Base-by-base conservation (phyloP, 2,329 filamentous ascomycete genomes). In the Penicillium sp. region DNA sequence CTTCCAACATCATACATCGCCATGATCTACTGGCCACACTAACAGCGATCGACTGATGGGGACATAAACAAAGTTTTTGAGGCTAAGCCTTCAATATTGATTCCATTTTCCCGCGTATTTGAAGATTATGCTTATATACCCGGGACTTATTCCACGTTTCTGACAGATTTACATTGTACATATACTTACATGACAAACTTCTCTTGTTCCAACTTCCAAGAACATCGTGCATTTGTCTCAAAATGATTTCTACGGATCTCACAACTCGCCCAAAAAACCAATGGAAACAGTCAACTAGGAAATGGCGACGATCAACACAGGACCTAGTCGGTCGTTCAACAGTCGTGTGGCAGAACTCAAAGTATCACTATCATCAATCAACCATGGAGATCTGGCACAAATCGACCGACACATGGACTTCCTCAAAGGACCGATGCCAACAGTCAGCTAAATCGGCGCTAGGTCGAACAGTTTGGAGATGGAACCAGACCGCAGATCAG, bases 251-350 rank as follows among this genome's bases (percentile, higher is more conserved):
- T 14, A 43, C 48, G 11, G 49, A 59, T 11, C 13, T 49, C 3
- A 16, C 18, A 23, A 52, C 27, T 34, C 35, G 44, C 36, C 36
- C 55, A 16, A 52, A 29, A 43, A 54, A 36, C 26, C 44, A 46
- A 45, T 36, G 36, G 23, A 53, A 56, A 13, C 51, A 51, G 19
- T 56, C 52, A 5, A 47, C 48, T 16, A 35, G 39, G 5, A 60
- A 53, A 50, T 55, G 41, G 49, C 56, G 62, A 23, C 48, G 53
- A 29, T 62, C 60, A 10, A 62, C 53, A n/a, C 55, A 42, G 23
- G 45, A 55, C 7, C 39, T 56, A 7, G 45, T 55, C 19, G 42
- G 46, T 38, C 55, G 55, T 27, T 60, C 57, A 10, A 41, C 59
- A 18, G 32, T 13, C 26, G 30, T 46, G 4, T 60, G 52, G 49